Evolutionary conservation across 768 basidiomycete genomes (phyloP).

Genomic region (Lyophyllum semitale): DNA sequence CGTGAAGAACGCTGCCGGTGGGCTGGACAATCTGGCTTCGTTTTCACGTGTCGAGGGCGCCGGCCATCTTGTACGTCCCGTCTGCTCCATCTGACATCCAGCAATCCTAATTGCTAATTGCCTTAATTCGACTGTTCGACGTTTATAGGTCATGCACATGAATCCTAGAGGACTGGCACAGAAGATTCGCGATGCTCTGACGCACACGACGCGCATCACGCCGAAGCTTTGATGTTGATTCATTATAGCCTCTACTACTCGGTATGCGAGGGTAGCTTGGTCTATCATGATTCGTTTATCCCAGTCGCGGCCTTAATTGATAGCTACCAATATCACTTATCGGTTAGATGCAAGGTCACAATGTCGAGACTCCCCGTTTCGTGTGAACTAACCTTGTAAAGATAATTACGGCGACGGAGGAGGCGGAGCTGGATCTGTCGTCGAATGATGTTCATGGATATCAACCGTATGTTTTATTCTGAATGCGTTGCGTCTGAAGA

Average conservation of each 20-base stretch:
- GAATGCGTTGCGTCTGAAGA: no score
- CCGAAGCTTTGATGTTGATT: constrained; percentile 9
- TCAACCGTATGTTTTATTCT: no score
- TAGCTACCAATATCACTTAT: no score
- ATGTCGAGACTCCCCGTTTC: no score
- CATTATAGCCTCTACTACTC: background rate
- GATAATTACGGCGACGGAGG: no score
- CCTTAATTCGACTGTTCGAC: background rate
- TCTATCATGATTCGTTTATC: no score
- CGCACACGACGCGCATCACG: background rate
- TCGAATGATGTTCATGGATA: no score
- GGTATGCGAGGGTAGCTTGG: background rate
- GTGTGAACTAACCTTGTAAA: no score
- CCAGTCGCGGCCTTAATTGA: no score
- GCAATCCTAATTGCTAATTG: background rate
- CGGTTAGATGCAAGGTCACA: no score
- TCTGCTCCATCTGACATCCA: background rate
- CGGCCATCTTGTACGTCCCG: constrained; percentile 41
- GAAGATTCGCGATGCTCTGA: constrained; percentile 39
- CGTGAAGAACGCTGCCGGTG: constrained; percentile 34
- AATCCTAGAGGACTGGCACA: constrained; percentile 32
- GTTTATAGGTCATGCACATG: constrained; percentile 27
- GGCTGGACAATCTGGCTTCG: constrained; percentile 36
- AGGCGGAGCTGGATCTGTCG: no score
- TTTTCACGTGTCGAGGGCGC: constrained; percentile 37